phyloP scores from a whole-genome alignment of 2,329 filamentous ascomycete species.

The Mycosphaerelloides madeirae region DNA sequence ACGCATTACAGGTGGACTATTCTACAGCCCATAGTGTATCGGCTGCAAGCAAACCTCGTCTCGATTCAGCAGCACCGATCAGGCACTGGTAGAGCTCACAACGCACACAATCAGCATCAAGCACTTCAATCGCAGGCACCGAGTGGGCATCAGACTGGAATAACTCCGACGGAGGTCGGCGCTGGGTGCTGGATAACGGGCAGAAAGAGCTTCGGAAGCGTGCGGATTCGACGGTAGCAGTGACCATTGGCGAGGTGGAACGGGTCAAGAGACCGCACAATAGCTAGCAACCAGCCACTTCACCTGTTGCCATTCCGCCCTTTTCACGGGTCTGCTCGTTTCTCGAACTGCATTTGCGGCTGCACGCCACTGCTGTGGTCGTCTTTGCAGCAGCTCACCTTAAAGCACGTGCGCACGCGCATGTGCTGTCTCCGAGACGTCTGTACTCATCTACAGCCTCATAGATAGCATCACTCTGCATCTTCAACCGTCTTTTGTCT shows the following conservation, averaged over 20 bases:
- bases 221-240: neutral
- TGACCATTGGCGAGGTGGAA: slow-evolving; percentile 6
- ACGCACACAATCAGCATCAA: too few species aligned
- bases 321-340: slow-evolving; percentile 7
- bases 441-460: slow-evolving; percentile 7
- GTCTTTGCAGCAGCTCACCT: slow-evolving; percentile 1
- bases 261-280: slow-evolving; percentile 12
- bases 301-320: slow-evolving; percentile 30
- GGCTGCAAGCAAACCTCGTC: too few species aligned
- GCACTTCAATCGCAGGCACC: too few species aligned
- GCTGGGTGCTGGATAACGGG: slow-evolving; percentile 10
- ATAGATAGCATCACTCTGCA: slow-evolving; percentile 22
- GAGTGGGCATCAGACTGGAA: too few species aligned
- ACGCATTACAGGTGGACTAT: too few species aligned
- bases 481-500: slow-evolving; percentile 19
- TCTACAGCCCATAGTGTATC: too few species aligned
- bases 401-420: slow-evolving; percentile 4
- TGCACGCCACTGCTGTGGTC: neutral
- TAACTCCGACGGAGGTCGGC: neutral
- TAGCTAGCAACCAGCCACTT: slow-evolving; percentile 50
- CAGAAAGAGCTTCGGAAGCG: slow-evolving; percentile 29
- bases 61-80: too few species aligned
- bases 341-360: neutral
- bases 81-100: too few species aligned
- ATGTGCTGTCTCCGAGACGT: slow-evolving; percentile 1